These are phyloP conservation scores for Hypomyces perniciosus DNA, from an alignment of 2,329 filamentous ascomycete species.

Conservation along the genomic window DNA sequence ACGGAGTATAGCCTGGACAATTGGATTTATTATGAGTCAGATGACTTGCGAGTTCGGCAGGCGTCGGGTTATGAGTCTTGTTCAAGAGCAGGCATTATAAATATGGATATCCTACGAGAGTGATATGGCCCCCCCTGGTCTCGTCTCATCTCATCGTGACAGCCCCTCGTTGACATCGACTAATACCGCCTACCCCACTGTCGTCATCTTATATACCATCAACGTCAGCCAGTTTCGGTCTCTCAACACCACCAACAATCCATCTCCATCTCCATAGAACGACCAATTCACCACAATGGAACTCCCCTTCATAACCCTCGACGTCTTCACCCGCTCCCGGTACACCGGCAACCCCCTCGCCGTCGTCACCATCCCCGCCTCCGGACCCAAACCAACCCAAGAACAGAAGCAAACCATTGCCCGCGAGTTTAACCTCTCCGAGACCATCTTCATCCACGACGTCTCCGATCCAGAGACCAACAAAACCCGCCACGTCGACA, in stretches of 20 bases:
- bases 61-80: background rate
- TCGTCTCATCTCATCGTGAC: too few relatives aligned
- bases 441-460: conserved; percentile 58
- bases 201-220: too few relatives aligned
- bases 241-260: background rate
- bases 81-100: background rate
- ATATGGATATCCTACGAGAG: background rate
- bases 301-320: conserved; percentile 47
- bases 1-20: too few relatives aligned
- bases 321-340: conserved; percentile 49
- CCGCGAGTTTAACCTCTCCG: conserved; percentile 58
- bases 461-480: conserved; percentile 26
- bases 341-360: conserved; percentile 56
- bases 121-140: too few relatives aligned
- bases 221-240: background rate
- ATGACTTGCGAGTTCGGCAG: background rate
- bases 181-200: too few relatives aligned
- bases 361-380: conserved; percentile 47
- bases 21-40: background rate
- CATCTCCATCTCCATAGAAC: background rate
- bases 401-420: conserved; percentile 53
- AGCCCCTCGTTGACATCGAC: too few relatives aligned
- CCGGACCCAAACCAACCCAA: conserved; percentile 37
- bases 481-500: conserved; percentile 43
- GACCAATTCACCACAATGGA: conserved; percentile 24